phyloP scores from a whole-genome alignment of 1,139 yeast species.

The Suhomyces terraborum region DNA sequence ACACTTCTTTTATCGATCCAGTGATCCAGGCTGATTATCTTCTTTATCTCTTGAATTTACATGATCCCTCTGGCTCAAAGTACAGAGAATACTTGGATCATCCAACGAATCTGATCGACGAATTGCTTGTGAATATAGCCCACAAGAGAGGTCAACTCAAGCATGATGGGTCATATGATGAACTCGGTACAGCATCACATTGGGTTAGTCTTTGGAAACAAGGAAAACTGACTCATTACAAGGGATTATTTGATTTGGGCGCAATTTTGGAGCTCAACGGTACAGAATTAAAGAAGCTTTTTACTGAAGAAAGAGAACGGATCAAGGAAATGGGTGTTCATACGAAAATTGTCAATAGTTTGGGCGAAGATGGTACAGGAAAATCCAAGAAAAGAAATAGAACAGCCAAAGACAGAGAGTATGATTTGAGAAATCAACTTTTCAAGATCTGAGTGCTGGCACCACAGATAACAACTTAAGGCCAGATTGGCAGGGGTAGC shows the following conservation, averaged over 20 bases:
- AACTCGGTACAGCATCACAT: conserved; percentile 63
- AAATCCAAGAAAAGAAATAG: conserved; percentile 39
- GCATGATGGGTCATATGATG: conserved; percentile 47
- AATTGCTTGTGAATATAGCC: conserved; percentile 59
- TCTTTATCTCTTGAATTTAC: conserved; percentile 70
- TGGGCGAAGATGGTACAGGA: conserved; percentile 47
- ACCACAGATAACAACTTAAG: not conserved
- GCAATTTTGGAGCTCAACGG: conserved; percentile 36
- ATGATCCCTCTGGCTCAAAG: conserved; percentile 48
- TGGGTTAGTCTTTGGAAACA: conserved; percentile 71
- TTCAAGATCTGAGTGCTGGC: conserved; percentile 32
- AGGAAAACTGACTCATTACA: conserved; percentile 45
- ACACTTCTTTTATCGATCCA: conserved; percentile 71
- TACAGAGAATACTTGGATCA: conserved; percentile 51
- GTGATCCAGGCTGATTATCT: conserved; percentile 85
- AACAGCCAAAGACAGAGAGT: conserved; percentile 50
- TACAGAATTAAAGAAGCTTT: conserved; percentile 26
- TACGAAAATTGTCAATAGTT: conserved; percentile 32
- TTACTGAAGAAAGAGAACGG: conserved; percentile 35
- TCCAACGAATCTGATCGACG: conserved; percentile 77
- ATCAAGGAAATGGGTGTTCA: conserved; percentile 33
- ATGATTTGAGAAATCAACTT: conserved; percentile 41
- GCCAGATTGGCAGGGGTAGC: not conserved
- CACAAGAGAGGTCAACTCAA: conserved; percentile 38
- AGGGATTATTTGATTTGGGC: conserved; percentile 41